A percentile compares a stretch with the other conserved stretches of the same genome.
Evolutionary conservation across 2,329 filamentous ascomycete genomes (phyloP).

Genomic region (Diaporthe nobilis): DNA sequence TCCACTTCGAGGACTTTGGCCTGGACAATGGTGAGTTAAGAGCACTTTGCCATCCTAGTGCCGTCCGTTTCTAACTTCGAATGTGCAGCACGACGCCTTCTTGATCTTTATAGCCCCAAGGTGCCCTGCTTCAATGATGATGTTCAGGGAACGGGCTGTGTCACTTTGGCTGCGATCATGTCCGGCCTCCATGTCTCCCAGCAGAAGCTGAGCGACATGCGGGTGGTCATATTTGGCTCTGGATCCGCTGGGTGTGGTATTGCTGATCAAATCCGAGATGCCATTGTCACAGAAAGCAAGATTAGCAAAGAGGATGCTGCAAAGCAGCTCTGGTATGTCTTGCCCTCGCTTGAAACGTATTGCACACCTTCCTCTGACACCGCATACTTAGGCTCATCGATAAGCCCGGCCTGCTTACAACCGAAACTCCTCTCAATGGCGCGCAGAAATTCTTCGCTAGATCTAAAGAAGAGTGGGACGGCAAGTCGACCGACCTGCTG

Average conservation of each 20-base stretch:
- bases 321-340: constrained; percentile 80
- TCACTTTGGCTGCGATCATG: constrained; percentile 87
- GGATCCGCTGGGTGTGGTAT: constrained; percentile 89
- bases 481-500: constrained; percentile 70
- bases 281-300: constrained; percentile 77
- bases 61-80: neutral
- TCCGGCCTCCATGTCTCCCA: constrained; percentile 79
- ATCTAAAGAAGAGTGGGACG: constrained; percentile 74
- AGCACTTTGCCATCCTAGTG: neutral
- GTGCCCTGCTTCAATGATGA: constrained; percentile 94
- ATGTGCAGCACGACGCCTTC: constrained; percentile 73
- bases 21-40: constrained; percentile 71
- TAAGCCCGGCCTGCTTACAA: constrained; percentile 82
- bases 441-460: constrained; percentile 79
- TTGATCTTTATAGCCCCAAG: constrained; percentile 80
- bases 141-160: constrained; percentile 89
- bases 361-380: neutral
- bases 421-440: constrained; percentile 62
- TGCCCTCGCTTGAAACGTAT: no score
- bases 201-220: constrained; percentile 76
- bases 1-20: constrained; percentile 93
- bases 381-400: constrained; percentile 76
- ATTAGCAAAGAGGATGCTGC: constrained; percentile 81
- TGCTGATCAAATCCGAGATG: constrained; percentile 85
- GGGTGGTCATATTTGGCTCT: constrained; percentile 83